These are phyloP conservation scores for Pyricularia sp. DNA, from an alignment of 2,329 filamentous ascomycete genomes.

Conservation along the genomic window DNA sequence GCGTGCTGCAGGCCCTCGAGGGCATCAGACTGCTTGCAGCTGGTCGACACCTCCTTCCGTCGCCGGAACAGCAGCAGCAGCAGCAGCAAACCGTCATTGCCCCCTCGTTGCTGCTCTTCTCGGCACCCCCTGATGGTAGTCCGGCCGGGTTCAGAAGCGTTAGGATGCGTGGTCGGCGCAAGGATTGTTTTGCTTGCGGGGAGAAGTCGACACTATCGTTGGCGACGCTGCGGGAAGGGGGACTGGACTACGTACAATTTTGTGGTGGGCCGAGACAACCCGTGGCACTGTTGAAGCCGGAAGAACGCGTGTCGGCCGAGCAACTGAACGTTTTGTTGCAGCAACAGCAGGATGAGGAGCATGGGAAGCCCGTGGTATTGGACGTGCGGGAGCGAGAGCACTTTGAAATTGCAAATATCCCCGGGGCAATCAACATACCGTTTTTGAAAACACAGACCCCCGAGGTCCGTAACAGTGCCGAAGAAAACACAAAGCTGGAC, in stretches of 20 bases:
- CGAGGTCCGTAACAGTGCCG: conserved; percentile 2
- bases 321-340: conserved; percentile 41
- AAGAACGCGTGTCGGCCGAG: conserved; percentile 54
- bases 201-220: conserved; percentile 47
- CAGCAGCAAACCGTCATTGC: background rate
- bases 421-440: conserved; percentile 63
- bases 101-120: conserved; percentile 31
- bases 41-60: conserved; percentile 11
- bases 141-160: conserved; percentile 53
- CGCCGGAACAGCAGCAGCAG: conserved; percentile 5
- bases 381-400: conserved; percentile 80
- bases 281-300: conserved; percentile 40
- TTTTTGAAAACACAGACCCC: conserved; percentile 34
- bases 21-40: conserved; percentile 66
- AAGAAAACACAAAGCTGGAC: background rate
- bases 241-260: conserved; percentile 74
- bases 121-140: conserved; percentile 23
- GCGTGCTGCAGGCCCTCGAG: conserved; percentile 80
- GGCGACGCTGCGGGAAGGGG: conserved; percentile 47
- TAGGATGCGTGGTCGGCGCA: conserved; percentile 54
- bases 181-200: conserved; percentile 67
- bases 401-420: conserved; percentile 65
- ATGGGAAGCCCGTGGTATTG: conserved; percentile 55
- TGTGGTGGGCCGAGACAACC: conserved; percentile 51
- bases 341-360: conserved; percentile 70